Percentiles rank a stretch among this genome's conserved stretches.
Conservation (phyloP, 140 eudicot species). For the Erigeron philadelphicus region DNA sequence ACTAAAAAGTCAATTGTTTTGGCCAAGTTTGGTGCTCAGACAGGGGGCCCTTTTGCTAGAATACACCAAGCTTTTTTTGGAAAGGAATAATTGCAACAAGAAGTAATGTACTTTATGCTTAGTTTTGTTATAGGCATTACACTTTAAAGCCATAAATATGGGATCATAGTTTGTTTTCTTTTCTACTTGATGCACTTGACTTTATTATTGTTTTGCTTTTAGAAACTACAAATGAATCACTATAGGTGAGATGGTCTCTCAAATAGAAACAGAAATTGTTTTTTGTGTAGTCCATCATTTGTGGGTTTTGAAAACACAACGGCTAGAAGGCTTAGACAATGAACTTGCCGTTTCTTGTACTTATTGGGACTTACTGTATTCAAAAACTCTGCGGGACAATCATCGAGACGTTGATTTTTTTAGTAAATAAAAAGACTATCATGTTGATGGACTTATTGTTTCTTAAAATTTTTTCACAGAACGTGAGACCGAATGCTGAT, state of each 20-base stretch:
- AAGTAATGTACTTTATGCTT: not conserved
- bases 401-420: too few species aligned
- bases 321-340: not conserved
- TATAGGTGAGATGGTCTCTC: too few species aligned
- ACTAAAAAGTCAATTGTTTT: slow-evolving; percentile 16
- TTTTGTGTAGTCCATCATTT: not conserved
- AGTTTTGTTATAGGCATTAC: not conserved
- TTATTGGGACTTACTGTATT: too few species aligned
- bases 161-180: not conserved
- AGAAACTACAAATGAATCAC: too few species aligned
- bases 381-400: too few species aligned
- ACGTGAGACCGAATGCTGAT: slow-evolving; percentile 83
- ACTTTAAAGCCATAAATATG: not conserved
- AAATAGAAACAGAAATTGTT: too few species aligned
- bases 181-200: too few species aligned
- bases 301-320: slow-evolving; percentile 3
- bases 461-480: slow-evolving; percentile 40
- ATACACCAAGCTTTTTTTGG: slow-evolving; percentile 18
- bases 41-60: slow-evolving; percentile 15
- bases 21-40: slow-evolving; percentile 14
- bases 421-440: too few species aligned
- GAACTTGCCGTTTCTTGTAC: too few species aligned
- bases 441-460: not conserved
- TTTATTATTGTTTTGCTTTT: too few species aligned
- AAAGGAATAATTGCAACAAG: slow-evolving; percentile 15